These are phyloP conservation scores for Populus ilicifolia DNA, from an alignment of 345 rosid species.

Conservation along the genomic window DNA sequence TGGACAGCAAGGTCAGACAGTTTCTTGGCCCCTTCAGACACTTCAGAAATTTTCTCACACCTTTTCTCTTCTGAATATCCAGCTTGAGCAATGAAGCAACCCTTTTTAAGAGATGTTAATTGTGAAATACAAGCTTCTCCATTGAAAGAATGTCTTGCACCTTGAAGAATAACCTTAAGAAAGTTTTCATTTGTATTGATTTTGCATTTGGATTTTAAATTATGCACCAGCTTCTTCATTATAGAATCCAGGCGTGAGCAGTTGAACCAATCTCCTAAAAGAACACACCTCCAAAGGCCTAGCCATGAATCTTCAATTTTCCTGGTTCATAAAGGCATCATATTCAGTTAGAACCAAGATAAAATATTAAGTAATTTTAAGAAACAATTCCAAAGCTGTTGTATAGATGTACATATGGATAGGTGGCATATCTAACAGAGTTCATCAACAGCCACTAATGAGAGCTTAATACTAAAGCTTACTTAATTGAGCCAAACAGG, in stretches of 20 bases:
- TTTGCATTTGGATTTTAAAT: slow-evolving; percentile 73
- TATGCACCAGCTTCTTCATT: slow-evolving; percentile 49
- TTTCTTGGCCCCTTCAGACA: slow-evolving; percentile 28
- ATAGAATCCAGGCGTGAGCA: slow-evolving; percentile 36
- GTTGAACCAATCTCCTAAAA: slow-evolving; percentile 59
- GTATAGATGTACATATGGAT: not conserved
- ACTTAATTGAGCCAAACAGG: not conserved
- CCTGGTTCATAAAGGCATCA: slow-evolving; percentile 37
- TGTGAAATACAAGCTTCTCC: slow-evolving; percentile 45
- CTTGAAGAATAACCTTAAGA: slow-evolving; percentile 57
- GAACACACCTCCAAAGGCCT: slow-evolving; percentile 74
- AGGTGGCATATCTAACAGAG: not conserved
- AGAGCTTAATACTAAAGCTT: not conserved
- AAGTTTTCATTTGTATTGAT: slow-evolving; percentile 55
- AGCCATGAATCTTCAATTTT: slow-evolving; percentile 81
- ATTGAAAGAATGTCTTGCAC: slow-evolving; percentile 32
- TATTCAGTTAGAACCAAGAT: slow-evolving; percentile 9
- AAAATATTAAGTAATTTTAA: not conserved
- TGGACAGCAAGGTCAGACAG: slow-evolving; percentile 49
- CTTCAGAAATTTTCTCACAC: slow-evolving; percentile 24
- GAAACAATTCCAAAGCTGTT: not conserved
- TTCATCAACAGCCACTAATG: not conserved
- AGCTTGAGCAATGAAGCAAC: slow-evolving; percentile 54
- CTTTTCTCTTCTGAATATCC: slow-evolving; percentile 35
- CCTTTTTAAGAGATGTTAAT: slow-evolving; percentile 36